These are phyloP conservation scores for Rhizopus sp. DNA, from an alignment of 371 early-diverging fungal genomes.

Conservation along the genomic window DNA sequence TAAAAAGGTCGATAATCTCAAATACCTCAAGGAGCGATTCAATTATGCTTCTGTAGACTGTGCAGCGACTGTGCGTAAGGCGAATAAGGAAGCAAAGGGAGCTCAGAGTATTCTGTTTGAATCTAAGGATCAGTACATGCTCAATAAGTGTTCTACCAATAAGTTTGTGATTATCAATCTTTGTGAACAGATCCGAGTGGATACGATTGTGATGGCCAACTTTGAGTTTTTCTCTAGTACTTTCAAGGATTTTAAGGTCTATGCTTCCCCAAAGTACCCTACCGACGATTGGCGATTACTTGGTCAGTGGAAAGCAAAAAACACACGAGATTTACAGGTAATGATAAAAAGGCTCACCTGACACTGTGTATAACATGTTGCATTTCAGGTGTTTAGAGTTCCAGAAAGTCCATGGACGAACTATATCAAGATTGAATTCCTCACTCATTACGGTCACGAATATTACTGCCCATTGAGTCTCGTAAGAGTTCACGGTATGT, in stretches of 20 bases:
- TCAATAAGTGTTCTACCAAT: constrained; percentile 81
- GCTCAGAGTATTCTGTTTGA: constrained; percentile 83
- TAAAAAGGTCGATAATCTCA: not conserved
- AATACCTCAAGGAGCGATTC: constrained; percentile 3
- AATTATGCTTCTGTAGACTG: constrained; percentile 93
- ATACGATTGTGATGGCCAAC: constrained; percentile 89
- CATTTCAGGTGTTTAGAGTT: constrained; percentile 72
- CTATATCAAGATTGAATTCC: constrained; percentile 88
- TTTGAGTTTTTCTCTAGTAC: constrained; percentile 96
- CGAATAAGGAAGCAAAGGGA: constrained; percentile 84
- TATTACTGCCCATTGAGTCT: constrained; percentile 93
- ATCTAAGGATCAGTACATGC: constrained; percentile 92
- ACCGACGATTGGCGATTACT: constrained; percentile 81
- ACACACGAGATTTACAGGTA: constrained; percentile 86
- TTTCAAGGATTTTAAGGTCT: constrained; percentile 85
- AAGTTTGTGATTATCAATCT: constrained; percentile 91
- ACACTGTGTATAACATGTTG: not conserved
- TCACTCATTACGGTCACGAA: constrained; percentile 88
- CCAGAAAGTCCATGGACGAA: constrained; percentile 73
- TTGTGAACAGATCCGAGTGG: constrained; percentile 92
- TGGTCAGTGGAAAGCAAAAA: constrained; percentile 82
- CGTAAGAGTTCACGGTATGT: constrained; percentile 87
- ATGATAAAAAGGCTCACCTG: constrained; percentile 1
- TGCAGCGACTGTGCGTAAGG: constrained; percentile 84
- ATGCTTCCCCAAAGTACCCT: constrained; percentile 81